Conservation (phyloP, 1,284 basidiomycete species). For the Fomes fomentarius region DNA sequence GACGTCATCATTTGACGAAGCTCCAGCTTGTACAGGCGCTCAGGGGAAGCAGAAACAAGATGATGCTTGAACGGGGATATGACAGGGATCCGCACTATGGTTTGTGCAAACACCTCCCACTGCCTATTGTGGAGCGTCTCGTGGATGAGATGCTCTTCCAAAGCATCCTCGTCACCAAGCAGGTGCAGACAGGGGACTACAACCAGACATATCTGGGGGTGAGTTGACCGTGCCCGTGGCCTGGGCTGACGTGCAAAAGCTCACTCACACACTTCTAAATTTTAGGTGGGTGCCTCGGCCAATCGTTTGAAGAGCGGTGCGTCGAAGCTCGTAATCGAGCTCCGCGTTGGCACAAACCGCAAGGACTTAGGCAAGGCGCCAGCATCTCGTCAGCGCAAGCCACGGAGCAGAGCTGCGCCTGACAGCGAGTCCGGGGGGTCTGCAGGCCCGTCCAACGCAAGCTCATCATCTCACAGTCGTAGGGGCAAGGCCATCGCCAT, state of each 20-base stretch:
- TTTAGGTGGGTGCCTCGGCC: slow-evolving; percentile 6
- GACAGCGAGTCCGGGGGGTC: neutral
- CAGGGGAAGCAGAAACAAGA: slow-evolving; percentile 58
- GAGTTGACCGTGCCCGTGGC: slow-evolving; percentile 2
- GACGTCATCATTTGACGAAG: slow-evolving; percentile 38
- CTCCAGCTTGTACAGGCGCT: slow-evolving; percentile 59
- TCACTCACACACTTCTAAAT: neutral
- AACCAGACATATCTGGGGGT: slow-evolving; percentile 38
- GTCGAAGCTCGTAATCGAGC: slow-evolving; percentile 10
- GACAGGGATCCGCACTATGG: slow-evolving; percentile 56
- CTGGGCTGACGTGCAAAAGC: neutral
- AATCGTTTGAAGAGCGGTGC: neutral
- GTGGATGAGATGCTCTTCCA: slow-evolving; percentile 54
- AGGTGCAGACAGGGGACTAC: slow-evolving; percentile 30
- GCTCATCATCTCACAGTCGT: slow-evolving; percentile 2
- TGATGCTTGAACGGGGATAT: slow-evolving; percentile 53
- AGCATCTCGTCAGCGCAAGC: slow-evolving; percentile 4
- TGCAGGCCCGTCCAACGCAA: slow-evolving; percentile 6
- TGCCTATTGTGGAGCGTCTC: slow-evolving; percentile 61
- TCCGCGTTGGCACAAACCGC: slow-evolving; percentile 1
- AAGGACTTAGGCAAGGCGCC: neutral
- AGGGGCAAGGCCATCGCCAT: neutral
- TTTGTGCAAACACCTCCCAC: slow-evolving; percentile 50
- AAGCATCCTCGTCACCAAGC: slow-evolving; percentile 42
- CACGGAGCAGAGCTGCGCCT: slow-evolving; percentile 2